phyloP scores from a whole-genome alignment of 768 basidiomycete species.

The Lactarius sp. region DNA sequence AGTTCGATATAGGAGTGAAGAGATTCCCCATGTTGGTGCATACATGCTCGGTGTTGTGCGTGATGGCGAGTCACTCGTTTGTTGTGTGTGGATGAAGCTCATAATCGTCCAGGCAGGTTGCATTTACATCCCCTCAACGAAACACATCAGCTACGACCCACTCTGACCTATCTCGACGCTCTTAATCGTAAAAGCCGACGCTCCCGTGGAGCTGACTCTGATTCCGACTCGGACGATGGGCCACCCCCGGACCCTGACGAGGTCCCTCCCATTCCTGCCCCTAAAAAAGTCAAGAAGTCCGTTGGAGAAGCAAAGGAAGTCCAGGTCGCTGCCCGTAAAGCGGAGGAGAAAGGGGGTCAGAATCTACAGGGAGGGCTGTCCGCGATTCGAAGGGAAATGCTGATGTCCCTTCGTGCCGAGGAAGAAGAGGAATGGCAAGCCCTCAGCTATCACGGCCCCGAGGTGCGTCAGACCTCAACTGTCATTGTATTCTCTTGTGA shows the following conservation, averaged over 20 bases:
- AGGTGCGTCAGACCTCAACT: constrained; percentile 42
- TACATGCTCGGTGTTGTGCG: constrained; percentile 77
- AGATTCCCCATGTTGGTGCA: constrained; percentile 55
- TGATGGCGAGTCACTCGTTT: constrained; percentile 47
- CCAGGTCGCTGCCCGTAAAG: constrained; percentile 67
- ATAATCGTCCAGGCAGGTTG: constrained; percentile 48
- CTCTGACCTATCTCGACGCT: constrained; percentile 74
- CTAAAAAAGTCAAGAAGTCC: constrained; percentile 57
- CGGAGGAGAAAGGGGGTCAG: constrained; percentile 54
- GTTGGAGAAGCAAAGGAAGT: constrained; percentile 65
- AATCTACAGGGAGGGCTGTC: constrained; percentile 63
- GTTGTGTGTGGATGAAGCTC: not conserved
- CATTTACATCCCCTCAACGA: constrained; percentile 75
- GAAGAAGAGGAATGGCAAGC: constrained; percentile 76
- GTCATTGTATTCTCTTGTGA: not conserved
- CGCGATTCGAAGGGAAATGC: constrained; percentile 67
- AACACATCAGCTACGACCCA: constrained; percentile 79
- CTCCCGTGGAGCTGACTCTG: constrained; percentile 44
- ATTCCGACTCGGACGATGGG: constrained; percentile 73
- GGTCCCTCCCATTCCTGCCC: constrained; percentile 39
- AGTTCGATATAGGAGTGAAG: constrained; percentile 68
- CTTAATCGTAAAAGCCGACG: constrained; percentile 58
- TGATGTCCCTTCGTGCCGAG: constrained; percentile 64
- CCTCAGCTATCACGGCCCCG: constrained; percentile 58
- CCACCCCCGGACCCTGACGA: constrained; percentile 81